Conservation (phyloP, 345 rosid species). For the Microcos paniculata region DNA sequence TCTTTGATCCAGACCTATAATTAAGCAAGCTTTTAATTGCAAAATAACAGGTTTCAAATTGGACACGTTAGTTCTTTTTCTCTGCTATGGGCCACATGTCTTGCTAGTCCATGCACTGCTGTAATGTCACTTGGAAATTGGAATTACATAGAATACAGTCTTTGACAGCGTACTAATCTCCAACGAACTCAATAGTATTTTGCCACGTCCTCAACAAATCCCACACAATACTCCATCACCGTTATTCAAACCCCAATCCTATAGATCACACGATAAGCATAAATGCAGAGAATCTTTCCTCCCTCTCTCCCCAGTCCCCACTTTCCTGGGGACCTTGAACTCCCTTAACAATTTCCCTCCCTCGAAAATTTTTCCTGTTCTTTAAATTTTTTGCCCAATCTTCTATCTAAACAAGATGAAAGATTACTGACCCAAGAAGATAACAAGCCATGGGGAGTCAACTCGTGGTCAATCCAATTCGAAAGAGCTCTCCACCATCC, state of each 20-base stretch:
- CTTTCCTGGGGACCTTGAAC: background rate
- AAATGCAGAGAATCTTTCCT: background rate
- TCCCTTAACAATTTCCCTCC: background rate
- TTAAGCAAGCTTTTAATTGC: no score
- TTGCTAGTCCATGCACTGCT: background rate
- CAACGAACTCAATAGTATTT: background rate
- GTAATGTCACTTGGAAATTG: no score
- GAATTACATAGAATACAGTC: background rate
- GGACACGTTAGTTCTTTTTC: no score
- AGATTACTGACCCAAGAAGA: conserved; percentile 7
- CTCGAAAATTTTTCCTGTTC: background rate
- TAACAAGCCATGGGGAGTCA: conserved; percentile 25
- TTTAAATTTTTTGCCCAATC: background rate
- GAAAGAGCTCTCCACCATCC: background rate
- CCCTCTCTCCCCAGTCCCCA: background rate
- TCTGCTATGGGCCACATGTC: no score
- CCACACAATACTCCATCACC: background rate
- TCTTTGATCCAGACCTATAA: no score
- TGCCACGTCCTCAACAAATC: background rate
- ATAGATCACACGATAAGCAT: no score
- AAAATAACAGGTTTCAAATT: no score
- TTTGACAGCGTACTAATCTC: background rate
- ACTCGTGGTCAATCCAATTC: conserved; percentile 28
- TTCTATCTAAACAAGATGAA: conserved; percentile 5
- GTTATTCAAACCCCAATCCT: background rate